phyloP scores from a whole-genome alignment of 176 grass and related monocot species.

The Cymbopogon citratus region DNA sequence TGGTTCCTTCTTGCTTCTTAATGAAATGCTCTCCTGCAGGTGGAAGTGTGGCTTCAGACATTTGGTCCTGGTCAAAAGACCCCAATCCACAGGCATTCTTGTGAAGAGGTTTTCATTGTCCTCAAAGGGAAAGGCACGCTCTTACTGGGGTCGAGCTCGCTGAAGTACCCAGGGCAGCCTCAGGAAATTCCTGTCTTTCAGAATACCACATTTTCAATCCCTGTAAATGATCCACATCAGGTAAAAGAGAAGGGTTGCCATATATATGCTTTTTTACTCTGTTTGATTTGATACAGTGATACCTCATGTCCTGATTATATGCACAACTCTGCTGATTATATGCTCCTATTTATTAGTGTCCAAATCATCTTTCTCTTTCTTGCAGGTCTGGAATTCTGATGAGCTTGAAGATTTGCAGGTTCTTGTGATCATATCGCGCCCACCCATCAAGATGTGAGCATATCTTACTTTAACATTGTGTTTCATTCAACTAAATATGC shows the following conservation, averaged over 20 bases:
- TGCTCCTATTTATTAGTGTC: background rate
- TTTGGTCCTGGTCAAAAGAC: conserved; percentile 60
- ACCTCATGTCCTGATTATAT: background rate
- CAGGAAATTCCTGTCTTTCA: conserved; percentile 48
- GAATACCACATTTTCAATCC: conserved; percentile 79
- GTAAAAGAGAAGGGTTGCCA: conserved; percentile 20
- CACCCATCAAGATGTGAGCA: conserved; percentile 83
- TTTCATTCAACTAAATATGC: background rate
- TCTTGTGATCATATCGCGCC: conserved; percentile 80
- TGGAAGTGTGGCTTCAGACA: conserved; percentile 92
- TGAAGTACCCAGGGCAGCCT: conserved; percentile 59
- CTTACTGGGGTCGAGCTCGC: conserved; percentile 66
- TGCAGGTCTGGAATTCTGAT: conserved; percentile 83
- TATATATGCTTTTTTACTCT: background rate
- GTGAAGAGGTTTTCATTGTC: conserved; percentile 82
- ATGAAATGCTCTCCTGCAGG: conserved; percentile 34
- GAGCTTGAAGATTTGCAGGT: conserved; percentile 80
- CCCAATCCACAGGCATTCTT: conserved; percentile 84
- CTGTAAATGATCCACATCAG: conserved; percentile 91
- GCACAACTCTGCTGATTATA: background rate
- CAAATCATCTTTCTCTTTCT: background rate
- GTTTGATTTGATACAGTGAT: background rate
- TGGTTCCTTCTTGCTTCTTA: background rate
- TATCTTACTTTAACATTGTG: conserved; percentile 1
- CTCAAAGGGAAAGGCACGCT: conserved; percentile 74